These are phyloP conservation scores for Elsinoe ampelina DNA, from an alignment of 2,329 filamentous ascomycete species.

Conservation along the genomic window DNA sequence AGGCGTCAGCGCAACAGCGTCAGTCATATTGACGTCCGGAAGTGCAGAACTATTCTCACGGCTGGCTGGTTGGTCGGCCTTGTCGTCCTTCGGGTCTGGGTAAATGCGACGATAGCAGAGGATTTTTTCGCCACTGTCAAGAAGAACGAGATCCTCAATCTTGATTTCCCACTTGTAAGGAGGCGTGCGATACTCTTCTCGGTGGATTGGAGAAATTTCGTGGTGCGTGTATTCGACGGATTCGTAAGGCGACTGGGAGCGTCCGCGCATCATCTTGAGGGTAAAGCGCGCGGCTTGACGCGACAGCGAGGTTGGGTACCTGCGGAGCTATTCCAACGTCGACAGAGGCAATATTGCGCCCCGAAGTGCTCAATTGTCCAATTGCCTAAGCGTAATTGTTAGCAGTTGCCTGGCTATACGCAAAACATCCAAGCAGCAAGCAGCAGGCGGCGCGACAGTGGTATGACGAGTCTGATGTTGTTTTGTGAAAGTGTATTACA, in stretches of 20 bases:
- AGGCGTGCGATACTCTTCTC: too few relatives aligned
- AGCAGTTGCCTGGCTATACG: neutral
- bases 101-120: too few relatives aligned
- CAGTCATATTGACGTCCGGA: too few relatives aligned
- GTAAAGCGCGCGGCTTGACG: neutral
- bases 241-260: neutral
- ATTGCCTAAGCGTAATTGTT: neutral
- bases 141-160: too few relatives aligned
- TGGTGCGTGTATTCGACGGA: neutral
- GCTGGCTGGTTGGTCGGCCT: too few relatives aligned
- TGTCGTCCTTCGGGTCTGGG: too few relatives aligned
- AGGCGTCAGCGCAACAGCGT: too few relatives aligned
- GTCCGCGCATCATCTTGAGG: slow-evolving; percentile 2
- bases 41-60: too few relatives aligned
- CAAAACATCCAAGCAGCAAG: neutral
- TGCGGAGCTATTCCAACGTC: neutral
- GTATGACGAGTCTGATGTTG: neutral
- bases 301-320: neutral
- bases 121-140: too few relatives aligned
- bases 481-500: neutral
- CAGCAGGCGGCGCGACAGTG: neutral
- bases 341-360: too few relatives aligned
- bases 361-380: too few relatives aligned
- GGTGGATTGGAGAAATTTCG: neutral
- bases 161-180: too few relatives aligned